Base-by-base conservation (phyloP, 164 flowering plant species). In the Vitis cinerea region DNA sequence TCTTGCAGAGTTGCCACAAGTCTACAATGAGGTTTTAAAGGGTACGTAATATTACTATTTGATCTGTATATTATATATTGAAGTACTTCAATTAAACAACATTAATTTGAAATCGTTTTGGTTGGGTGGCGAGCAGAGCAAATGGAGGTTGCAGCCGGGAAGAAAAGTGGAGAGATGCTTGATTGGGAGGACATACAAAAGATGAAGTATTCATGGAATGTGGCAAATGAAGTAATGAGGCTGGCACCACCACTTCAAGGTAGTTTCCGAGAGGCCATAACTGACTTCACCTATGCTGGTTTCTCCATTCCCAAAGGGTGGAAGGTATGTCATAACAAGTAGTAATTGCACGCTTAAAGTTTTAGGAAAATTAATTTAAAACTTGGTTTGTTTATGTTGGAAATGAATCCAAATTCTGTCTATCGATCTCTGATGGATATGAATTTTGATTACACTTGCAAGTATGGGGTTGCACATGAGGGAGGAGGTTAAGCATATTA, bases 201-300 rank as follows among this genome's bases (percentile, higher is more conserved):
- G 73, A 85, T 85, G 89, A 83, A 67, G 61, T 85, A 85, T 53
- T 81, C 88, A 37, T 85, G 88, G 88, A 85, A 82, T 62, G 88
- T 85, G 6, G 85, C 81, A 1, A 77, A 82, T 57, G 88, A 85
- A 77, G 83, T 79, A 1, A 57, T 85, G 66, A 83, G 87, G 54
- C 70, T 85, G 2, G 76, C 82, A 4, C 86, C 87, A 1, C 90
- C 90, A 2, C 74, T 82, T 11, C 83, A 71, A 17, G 90, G 87
- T 29, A 74, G 80, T 57, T 86, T 84, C 48, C 74, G 86, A 64
- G 83, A 86, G 71, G 90, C 83, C 60, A 16, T 82, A 3, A 30
- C 50, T 8, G 87, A 84, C 53, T 86, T 86, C 70, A 71, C 52
- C 23, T 84, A 59, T 75, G 67, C 76, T n/a, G 87, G 87, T 13